Evolutionary conservation across 2,329 filamentous ascomycete species (phyloP).

Genomic region (Myriosclerotinia duriaeana): DNA sequence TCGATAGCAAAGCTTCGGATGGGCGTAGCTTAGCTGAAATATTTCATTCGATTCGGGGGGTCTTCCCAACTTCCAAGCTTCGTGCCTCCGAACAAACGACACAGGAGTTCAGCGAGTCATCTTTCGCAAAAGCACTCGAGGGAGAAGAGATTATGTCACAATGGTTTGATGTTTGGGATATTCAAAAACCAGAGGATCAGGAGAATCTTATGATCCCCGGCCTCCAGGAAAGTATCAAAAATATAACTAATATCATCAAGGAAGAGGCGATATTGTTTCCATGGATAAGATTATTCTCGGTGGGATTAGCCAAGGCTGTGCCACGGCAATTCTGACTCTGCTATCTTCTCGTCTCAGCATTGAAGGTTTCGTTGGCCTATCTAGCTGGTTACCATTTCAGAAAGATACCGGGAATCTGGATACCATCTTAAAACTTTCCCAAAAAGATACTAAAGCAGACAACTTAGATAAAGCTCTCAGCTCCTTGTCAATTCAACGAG

Average conservation of each 20-base stretch:
- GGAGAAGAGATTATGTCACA: too few relatives aligned
- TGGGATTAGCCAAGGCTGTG: conserved; percentile 50
- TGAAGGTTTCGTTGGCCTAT: conserved; percentile 45
- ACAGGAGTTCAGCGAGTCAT: too few relatives aligned
- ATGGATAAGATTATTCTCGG: conserved; percentile 46
- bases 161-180: too few relatives aligned
- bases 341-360: conserved; percentile 39
- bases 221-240: conserved; percentile 43
- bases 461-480: too few relatives aligned
- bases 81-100: too few relatives aligned
- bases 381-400: conserved; percentile 42
- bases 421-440: too few relatives aligned
- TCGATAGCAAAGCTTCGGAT: too few relatives aligned
- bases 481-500: not conserved
- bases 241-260: conserved; percentile 41
- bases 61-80: too few relatives aligned
- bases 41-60: too few relatives aligned
- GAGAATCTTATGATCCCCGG: conserved; percentile 38
- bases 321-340: conserved; percentile 44
- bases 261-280: conserved; percentile 42
- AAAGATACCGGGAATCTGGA: conserved; percentile 47
- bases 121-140: too few relatives aligned
- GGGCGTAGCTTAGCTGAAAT: too few relatives aligned
- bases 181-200: too few relatives aligned
- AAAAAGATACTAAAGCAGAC: not conserved